Base-by-base conservation (phyloP, 1,284 basidiomycete genomes). In the Cryptococcus jaspeensis region DNA sequence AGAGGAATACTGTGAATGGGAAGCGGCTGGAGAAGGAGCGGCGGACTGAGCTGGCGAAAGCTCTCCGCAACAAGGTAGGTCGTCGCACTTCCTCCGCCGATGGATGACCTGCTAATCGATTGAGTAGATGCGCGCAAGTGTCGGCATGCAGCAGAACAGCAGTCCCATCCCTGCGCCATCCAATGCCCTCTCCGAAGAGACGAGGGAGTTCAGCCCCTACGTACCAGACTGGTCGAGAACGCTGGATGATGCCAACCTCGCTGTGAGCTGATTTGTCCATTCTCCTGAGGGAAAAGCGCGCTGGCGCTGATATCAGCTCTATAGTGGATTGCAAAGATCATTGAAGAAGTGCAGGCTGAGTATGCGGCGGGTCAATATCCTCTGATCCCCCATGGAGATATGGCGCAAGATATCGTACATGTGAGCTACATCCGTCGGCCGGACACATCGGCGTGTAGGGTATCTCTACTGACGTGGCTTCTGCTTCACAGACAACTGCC, bases 11-110 rank as follows among this genome's bases (percentile, higher is more conserved):
- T 38, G 62, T 56, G 20, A 70, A 64, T 5, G 68, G 68, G 16
- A 70, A 70, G 52, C 49, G 68, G 48, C 38, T 70, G 25, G 66
- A 67, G 40, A 64, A 60, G 42, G 52, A 51, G 9, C 23, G 68
- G 6, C 55, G 58, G 49, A 56, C 55, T 1, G 68, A 70, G 41
- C 45, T 70, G 37, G 43, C 49, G 1, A 64, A 60, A 45, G 61
- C 53, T 1, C 38, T 70, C 3, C 46, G 68, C 18, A 50, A 45
- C 2, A 67, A 59, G 50, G 66, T 64, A 35, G n/a, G 51, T 16
- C 28, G 22, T 25, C 5, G 44, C 8, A 11, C n/a, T n/a, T 25
- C 8, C 7, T 46, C 9, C 9, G 44, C 20, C 40, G 9, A 18
- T 40, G 38, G 40, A n/a, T 42, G 13, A n/a, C 16, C 16, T 18